Conservation (phyloP, 2,329 filamentous ascomycete genomes). For the Aspergillus carbonarius region DNA sequence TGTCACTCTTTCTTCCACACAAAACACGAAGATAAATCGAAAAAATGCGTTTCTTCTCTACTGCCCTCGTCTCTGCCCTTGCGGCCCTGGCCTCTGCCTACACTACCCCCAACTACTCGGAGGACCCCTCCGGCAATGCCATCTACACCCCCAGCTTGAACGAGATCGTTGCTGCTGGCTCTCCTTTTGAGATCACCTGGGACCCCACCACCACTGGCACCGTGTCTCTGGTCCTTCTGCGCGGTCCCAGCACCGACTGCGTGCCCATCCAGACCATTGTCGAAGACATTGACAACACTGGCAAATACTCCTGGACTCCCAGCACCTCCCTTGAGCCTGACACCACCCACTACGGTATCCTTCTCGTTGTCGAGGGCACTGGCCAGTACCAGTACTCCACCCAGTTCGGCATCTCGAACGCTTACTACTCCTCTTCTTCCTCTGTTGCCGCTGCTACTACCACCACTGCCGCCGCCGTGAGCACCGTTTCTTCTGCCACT, state of each 20-base stretch:
- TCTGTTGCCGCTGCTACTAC: conserved; percentile 7
- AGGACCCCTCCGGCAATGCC: conserved; percentile 52
- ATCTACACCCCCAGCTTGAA: conserved; percentile 53
- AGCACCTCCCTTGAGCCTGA: conserved; percentile 48
- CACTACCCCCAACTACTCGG: conserved; percentile 37
- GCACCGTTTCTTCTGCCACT: conserved; percentile 11
- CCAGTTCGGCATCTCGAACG: conserved; percentile 58
- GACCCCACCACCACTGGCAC: conserved; percentile 36
- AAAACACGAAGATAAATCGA: conserved; percentile 9
- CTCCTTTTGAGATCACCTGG: conserved; percentile 61
- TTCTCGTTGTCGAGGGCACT: conserved; percentile 60
- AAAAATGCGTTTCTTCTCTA: conserved; percentile 43
- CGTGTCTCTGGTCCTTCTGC: conserved; percentile 60
- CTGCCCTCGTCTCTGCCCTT: conserved; percentile 38
- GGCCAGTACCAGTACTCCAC: conserved; percentile 63
- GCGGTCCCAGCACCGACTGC: conserved; percentile 58
- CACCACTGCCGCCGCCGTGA: conserved; percentile 12
- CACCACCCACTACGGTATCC: conserved; percentile 58
- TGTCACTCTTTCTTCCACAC: conserved; percentile 1
- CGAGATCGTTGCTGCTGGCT: conserved; percentile 56
- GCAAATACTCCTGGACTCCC: conserved; percentile 57
- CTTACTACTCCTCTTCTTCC: conserved; percentile 13
- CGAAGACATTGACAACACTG: conserved; percentile 57
- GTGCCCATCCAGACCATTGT: conserved; percentile 52
- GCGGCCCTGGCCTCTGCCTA: conserved; percentile 40